Evolutionary conservation across 768 basidiomycete genomes (phyloP), one percentile per base, ranked within the genome.

Genomic region (Russula dissimulans): DNA sequence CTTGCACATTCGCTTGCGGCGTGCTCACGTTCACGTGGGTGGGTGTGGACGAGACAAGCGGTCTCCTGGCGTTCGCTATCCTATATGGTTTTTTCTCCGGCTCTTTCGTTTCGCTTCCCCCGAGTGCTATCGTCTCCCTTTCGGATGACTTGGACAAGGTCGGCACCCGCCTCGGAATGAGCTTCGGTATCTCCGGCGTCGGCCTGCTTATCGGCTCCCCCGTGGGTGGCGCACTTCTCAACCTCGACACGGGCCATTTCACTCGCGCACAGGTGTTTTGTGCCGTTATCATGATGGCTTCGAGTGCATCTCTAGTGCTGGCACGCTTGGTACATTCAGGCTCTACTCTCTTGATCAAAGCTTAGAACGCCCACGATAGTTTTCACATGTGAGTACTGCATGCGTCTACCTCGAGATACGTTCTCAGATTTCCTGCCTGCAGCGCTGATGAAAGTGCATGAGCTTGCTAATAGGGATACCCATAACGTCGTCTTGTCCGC

Each of bases 21-120:
- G 66, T 68, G 4, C 59, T 73, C 41, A 66, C 69, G 22, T 66
- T 72, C 32, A 61, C 66, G 32, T 71, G 73, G 72, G 63, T 72
- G 12, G 71, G 65, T 5, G 60, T 74, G 14, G 53, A 59, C 47
- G 69, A 55, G 22, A 66, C 67, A 5, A 66, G 57, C 5, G 69
- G 70, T 34, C 60, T 72, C 6, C 47, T 75, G 7, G 65, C 67
- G 14, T 72, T 76, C 29, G 70, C 69, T 1, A 55, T 73, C 47
- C 65, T 77, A 29, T 77, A 72, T 57, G 76, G 76, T 1, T 75
- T 77, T 64, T 74, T 74, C 57, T 67, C 70, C 36, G 59, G 64
- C 8, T 18, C 65, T 14, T 65, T 61, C 26, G 62, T 66, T n/a
- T 52, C 65, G 53, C 31, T 65, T 3, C 34, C 56, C 14, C 57